Percentiles rank a stretch among this genome's conserved stretches.
These are phyloP conservation scores for Evernia prunastri DNA, from an alignment of 495 filamentous ascomycete genomes.

Conservation along the genomic window DNA sequence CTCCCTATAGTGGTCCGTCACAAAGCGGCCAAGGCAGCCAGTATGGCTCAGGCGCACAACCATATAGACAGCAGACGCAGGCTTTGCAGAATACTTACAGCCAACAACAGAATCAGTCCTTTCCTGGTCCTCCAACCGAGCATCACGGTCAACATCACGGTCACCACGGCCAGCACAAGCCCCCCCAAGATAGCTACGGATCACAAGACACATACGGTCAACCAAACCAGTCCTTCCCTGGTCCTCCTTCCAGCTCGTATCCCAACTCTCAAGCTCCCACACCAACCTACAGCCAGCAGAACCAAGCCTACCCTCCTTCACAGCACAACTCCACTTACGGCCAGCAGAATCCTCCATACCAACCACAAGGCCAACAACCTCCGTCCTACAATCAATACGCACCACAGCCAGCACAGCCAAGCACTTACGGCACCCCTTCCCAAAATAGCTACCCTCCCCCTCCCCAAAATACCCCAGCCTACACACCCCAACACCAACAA, in stretches of 20 bases:
- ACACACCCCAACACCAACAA: slow-evolving; percentile 11
- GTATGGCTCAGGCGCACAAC: background rate
- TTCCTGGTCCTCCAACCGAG: slow-evolving; percentile 4
- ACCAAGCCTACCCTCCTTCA: slow-evolving; percentile 12
- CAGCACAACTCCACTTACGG: slow-evolving; percentile 10
- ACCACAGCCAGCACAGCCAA: background rate
- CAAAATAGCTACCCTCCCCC: slow-evolving; percentile 17
- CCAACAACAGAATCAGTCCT: slow-evolving; percentile 1
- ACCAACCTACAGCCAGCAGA: slow-evolving; percentile 17
- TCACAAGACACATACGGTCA: slow-evolving; percentile 15
- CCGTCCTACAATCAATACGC: slow-evolving; percentile 15
- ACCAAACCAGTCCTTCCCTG: slow-evolving; percentile 15
- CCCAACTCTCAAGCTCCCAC: slow-evolving; percentile 8
- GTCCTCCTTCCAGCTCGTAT: slow-evolving; percentile 9
- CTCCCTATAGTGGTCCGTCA: background rate
- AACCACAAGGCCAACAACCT: slow-evolving; percentile 6
- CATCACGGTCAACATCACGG: slow-evolving; percentile 13
- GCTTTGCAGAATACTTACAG: slow-evolving; percentile 8
- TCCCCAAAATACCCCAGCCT: slow-evolving; percentile 12
- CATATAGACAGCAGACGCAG: slow-evolving; percentile 9
- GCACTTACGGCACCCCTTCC: slow-evolving; percentile 6
- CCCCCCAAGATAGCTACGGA: slow-evolving; percentile 19
- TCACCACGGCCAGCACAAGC: slow-evolving; percentile 8
- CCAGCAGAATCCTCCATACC: slow-evolving; percentile 12
- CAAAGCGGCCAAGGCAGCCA: slow-evolving; percentile 5